phyloP scores from a whole-genome alignment of 2,329 filamentous ascomycete genomes.

The Aspergillus glaucus region DNA sequence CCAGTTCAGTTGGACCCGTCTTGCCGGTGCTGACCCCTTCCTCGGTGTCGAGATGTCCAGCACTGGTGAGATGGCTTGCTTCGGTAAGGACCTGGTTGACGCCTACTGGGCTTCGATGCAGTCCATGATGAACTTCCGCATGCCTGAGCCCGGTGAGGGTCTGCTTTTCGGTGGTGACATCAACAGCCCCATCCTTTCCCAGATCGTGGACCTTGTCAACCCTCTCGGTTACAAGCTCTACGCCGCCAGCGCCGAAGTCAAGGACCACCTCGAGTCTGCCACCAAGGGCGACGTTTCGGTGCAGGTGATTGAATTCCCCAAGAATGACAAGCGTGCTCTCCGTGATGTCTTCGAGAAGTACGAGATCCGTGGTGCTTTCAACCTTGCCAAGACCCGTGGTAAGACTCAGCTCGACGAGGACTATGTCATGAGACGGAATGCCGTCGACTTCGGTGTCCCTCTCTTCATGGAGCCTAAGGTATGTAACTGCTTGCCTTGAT shows the following conservation, averaged over 20 bases:
- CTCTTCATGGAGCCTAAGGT: slow-evolving; percentile 98
- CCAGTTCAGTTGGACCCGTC: slow-evolving; percentile 97
- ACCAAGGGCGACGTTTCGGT: slow-evolving; percentile 64
- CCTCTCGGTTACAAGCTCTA: slow-evolving; percentile 93
- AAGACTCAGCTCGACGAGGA: slow-evolving; percentile 85
- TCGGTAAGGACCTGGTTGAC: slow-evolving; percentile 90
- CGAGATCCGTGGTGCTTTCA: slow-evolving; percentile 93
- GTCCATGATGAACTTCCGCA: slow-evolving; percentile 98
- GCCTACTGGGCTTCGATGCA: slow-evolving; percentile 97
- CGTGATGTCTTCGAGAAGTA: slow-evolving; percentile 96
- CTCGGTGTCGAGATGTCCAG: slow-evolving; percentile 96
- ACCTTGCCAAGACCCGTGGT: slow-evolving; percentile 75
- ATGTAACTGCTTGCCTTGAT: slow-evolving; percentile 29
- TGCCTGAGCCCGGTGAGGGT: slow-evolving; percentile 90
- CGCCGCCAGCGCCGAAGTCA: slow-evolving; percentile 74
- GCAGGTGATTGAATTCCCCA: slow-evolving; percentile 94
- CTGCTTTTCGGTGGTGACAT: slow-evolving; percentile 87
- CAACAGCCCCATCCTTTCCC: slow-evolving; percentile 62
- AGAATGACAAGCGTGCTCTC: slow-evolving; percentile 88
- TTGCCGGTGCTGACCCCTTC: slow-evolving; percentile 95
- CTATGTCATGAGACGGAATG: slow-evolving; percentile 97
- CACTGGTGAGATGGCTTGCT: slow-evolving; percentile 98
- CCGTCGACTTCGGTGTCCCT: slow-evolving; percentile 95
- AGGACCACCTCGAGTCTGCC: slow-evolving; percentile 70
- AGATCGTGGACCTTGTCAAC: slow-evolving; percentile 77